Evolutionary conservation across 805 yeast species (phyloP), one percentile per base, ranked within the genome.

Genomic region (Phaffomyces thermotolerans): DNA sequence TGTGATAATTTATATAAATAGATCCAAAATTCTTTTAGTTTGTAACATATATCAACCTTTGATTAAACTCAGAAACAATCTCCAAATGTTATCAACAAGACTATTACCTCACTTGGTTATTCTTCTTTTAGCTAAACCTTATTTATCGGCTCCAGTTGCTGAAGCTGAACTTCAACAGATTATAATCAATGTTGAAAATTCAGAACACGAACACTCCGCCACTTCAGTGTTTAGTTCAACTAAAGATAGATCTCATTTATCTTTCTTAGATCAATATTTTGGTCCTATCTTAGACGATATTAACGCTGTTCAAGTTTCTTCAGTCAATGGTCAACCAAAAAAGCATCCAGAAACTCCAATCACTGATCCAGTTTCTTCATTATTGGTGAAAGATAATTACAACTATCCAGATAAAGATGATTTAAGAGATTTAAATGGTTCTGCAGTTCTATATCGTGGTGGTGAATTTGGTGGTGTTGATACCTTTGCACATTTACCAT

Each of bases 381-480:
- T 59, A 47, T 50, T 60, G 32, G 46, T 63, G 34, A 63, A 60
- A 43, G 68, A 64, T 35, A 53, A 57, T 24, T 64, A 63, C 46
- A 39, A 54, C 20, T 63, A 62, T 47, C 69, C 69, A 35, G 67
- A 64, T 45, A 57, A 57, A 24, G 67, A 66, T 45, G 68, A 64
- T 46, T 52, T 66, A 45, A 54, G 67, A 47, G 71, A 66, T 50
- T 52, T 66, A 45, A 65, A 65, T 44, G 71, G 71, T 18, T 58
- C 68, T n/a, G 53, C 68, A 20, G 61, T 58, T 15, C 50, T 64
- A 29, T 65, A 65, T 51, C 61, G 68, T 47, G 68, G 70, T 49
- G 68, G 68, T 48, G 68, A 63, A 50, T 74, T 73, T 51, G 76
- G 79, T 3, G 81, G 81, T 4, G 69, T 76, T 32, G 64, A 73